These are phyloP conservation scores for Cercospora berteroae DNA, from an alignment of 2,329 filamentous ascomycete species.

Conservation along the genomic window DNA sequence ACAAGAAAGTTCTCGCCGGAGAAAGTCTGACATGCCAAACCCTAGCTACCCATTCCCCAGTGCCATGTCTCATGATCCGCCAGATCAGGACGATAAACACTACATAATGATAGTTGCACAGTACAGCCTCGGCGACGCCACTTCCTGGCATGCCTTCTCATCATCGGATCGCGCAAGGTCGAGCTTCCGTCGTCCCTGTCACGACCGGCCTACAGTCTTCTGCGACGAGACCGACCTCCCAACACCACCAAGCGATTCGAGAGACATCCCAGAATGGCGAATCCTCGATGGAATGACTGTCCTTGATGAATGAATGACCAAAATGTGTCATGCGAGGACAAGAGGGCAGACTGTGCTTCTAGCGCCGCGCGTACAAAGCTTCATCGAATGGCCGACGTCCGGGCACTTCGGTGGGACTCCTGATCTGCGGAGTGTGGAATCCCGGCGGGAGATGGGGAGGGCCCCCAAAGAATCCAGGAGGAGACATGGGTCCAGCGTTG, in stretches of 20 bases:
- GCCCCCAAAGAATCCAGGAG: conserved; percentile 13
- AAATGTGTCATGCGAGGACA: background rate
- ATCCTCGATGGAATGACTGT: background rate
- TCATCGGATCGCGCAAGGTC: background rate
- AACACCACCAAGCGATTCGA: background rate
- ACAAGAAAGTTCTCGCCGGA: background rate
- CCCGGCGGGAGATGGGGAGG: conserved; percentile 8
- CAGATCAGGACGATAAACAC: background rate
- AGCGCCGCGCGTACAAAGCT: conserved; percentile 4
- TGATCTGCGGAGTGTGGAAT: conserved; percentile 7
- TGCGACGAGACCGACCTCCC: background rate
- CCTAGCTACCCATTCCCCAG: background rate
- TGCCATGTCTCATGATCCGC: background rate
- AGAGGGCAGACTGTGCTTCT: background rate
- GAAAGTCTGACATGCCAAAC: background rate
- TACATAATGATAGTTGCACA: background rate
- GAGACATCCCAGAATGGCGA: background rate
- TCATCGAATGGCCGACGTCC: conserved; percentile 8
- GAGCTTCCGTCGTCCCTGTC: background rate
- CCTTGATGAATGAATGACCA: background rate
- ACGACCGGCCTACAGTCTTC: background rate
- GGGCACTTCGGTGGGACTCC: conserved; percentile 8
- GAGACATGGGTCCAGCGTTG: conserved; percentile 6
- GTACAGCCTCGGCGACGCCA: background rate
- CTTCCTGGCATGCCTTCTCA: background rate